Evolutionary conservation across 2,329 filamentous ascomycete species (phyloP), one percentile per base, ranked within the genome.

Genomic region (Mycosphaerelloides madeirae): DNA sequence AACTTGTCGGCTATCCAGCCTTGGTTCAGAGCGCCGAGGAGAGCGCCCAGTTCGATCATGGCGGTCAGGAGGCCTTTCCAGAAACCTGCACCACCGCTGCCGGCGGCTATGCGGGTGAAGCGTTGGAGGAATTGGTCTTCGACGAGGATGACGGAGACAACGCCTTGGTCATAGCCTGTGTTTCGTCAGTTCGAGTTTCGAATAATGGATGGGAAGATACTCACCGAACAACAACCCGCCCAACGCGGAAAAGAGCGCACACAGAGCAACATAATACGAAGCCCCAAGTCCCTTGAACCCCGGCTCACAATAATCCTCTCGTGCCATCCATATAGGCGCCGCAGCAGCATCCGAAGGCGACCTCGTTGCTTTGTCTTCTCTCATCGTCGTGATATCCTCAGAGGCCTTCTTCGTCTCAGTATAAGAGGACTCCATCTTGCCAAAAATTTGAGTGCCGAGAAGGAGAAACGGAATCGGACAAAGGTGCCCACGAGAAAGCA

Each of bases 61-160:
- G 63, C 68, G 2, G 69, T 72, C 61, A 71, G 66, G 39, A 72
- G 57, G 3, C 73, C 65, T 85, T 79, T 56, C 83, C 86, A n/a
- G 84, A 83, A 64, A 84, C 83, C 47, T 88, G 64, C 56, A 71
- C 75, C 57, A 72, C 69, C 33, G 67, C 61, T 44, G 13, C 50
- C 52, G 18, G 51, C 43, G 4, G 61, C 59, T 13, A 66, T 58
- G 15, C 61, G 46, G 13, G 67, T 65, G 50, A 68, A 72, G 1
- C 52, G 53, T 0, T 59, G 42, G 18, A 70, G 63, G 46, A 75
- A 75, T 38, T 73, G 68, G 0, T 62, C 56, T 68, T 74, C 73
- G 13, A 69, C 65, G 8, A 71, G 63, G 47, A 73, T 71, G 35
- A 74, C 63, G 3, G 48, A 53, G 7, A 65, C 54, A 6, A 64